A percentile compares a stretch with the other conserved stretches of the same genome.
These are phyloP conservation scores for Didymella keratinophila DNA, from an alignment of 2,329 filamentous ascomycete genomes.

Conservation along the genomic window DNA sequence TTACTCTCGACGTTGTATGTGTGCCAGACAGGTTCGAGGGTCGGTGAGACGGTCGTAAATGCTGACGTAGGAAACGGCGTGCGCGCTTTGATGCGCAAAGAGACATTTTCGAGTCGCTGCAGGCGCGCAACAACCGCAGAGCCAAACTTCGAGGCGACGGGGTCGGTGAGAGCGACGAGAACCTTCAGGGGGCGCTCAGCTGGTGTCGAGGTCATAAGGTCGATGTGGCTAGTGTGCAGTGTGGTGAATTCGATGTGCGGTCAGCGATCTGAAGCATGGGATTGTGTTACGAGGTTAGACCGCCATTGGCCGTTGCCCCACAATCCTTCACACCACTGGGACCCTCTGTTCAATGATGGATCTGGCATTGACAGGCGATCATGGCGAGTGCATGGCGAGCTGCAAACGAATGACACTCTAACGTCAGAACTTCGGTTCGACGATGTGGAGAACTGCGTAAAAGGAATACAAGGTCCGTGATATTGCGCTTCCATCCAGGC, in stretches of 20 bases:
- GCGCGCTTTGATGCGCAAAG: conserved; percentile 44
- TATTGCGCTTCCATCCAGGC: not conserved
- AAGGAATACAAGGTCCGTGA: not conserved
- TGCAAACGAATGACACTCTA: not conserved
- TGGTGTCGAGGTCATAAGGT: conserved; percentile 32
- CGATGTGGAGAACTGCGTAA: conserved; percentile 8
- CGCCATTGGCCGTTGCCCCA: conserved; percentile 34
- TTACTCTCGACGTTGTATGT: conserved; percentile 36
- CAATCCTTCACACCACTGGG: conserved; percentile 14
- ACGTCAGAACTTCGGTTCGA: not conserved
- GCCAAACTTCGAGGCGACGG: conserved; percentile 70
- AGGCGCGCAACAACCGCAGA: conserved; percentile 71
- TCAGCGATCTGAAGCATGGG: conserved; percentile 14
- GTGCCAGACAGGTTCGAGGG: conserved; percentile 44
- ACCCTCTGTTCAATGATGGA: conserved; percentile 5
- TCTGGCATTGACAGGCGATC: conserved; percentile 7
- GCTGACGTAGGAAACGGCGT: conserved; percentile 35
- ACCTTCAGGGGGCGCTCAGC: conserved; percentile 53
- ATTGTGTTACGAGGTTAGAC: conserved; percentile 26
- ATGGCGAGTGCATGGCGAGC: conserved; percentile 4
- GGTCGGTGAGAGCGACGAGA: conserved; percentile 71
- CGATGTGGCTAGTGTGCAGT: conserved; percentile 12
- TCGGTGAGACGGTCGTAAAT: conserved; percentile 32
- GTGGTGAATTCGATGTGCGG: conserved; percentile 14
- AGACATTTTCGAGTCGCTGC: conserved; percentile 72